Evolutionary conservation across 257 asterid genomes (phyloP), one percentile per base, ranked within the genome.

Genomic region (Eustoma russellianum): DNA sequence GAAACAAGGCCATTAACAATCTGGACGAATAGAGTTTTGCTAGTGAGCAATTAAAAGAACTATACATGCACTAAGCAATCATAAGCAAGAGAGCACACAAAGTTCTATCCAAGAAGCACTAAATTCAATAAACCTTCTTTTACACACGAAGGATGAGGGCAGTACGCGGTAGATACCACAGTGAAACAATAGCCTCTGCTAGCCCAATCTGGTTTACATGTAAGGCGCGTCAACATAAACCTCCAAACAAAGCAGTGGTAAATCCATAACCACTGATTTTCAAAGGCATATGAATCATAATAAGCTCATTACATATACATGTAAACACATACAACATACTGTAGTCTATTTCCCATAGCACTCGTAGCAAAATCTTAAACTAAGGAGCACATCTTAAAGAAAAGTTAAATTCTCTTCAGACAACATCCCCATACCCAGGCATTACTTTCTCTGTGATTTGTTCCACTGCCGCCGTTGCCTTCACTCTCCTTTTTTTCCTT

Each of bases 71-170:
- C 43, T 38, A 24, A 46, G 53, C 40, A 16, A 33, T 33, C 19
- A 35, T 15, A 44, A 46, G 8, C 53, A 57, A 28, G 30, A 43
- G 62, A 53, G 13, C 34, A 5, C 7, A 28, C 33, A 55, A 49
- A 11, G 47, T 17, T 53, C 52, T 53, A 41, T 2, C 46, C 47
- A 66, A 47, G 46, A 53, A 11, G 49, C 33, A 61, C 52, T 17
- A 14, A 52, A 44, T 67, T 60, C 61, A 61, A 61, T 55, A 67
- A 55, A 28, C 33, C 65, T 53, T 44, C 54, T 44, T 60, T 56
- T 67, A 50, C 61, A 67, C 68, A 67, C 6, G 38, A 44, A 67
- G 18, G 35, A 30, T 49, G 18, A 53, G 61, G 66, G 63, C 63
- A 46, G 12, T 19, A 53, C 18, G 48, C 56, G 40, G 33, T 56